Base-by-base conservation (phyloP, 1,284 basidiomycete species). In the Leccinum fuscescens region DNA sequence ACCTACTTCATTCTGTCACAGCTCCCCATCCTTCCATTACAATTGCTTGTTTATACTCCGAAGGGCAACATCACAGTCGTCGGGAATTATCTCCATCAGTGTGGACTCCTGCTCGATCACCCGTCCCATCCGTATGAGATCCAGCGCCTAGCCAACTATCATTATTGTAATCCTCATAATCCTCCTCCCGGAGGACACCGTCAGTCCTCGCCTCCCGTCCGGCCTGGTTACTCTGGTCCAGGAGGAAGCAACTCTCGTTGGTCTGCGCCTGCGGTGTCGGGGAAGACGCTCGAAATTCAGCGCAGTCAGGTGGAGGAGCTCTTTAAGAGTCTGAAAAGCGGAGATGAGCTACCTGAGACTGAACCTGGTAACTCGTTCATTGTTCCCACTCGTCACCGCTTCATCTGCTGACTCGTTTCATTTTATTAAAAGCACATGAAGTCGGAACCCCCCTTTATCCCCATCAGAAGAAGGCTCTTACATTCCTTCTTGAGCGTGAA, bases 391-490 rank as follows among this genome's bases (percentile, higher is more conserved):
- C 62, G 48, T 56, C 55, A 46, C 55, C 20, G 22, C 55, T 35
- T 63, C 55, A 59, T 56, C 29, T 35, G 54, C 61, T 67, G 56
- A 68, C 60, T 72, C 66, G 51, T 58, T 55, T 53, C 58, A 27
- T 59, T 61, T 44, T 60, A 61, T 67, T 20, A 65, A 60, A 69
- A 94, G 92, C 82, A 51, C 76, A 84, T n/a, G 87, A 94, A 69
- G 86, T 99, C 63, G 88, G 88, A 37, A 97, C 97, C n/a, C 82
- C 77, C 50, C 80, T 99, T 7, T 98, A 98, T 75, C 92, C 95
- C 15, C 97, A 99, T 79, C 97, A 99, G 78, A 96, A 96, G 78
- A 96, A 97, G 75, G 97, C 96, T 22, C 81, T 99, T 22, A 94
- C 96, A 1, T 99, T 99, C 76, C 79, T 99, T 54, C 81, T 98